Evolutionary conservation across 495 filamentous ascomycete genomes (phyloP).

Genomic region (Neurospora tetrasperma): DNA sequence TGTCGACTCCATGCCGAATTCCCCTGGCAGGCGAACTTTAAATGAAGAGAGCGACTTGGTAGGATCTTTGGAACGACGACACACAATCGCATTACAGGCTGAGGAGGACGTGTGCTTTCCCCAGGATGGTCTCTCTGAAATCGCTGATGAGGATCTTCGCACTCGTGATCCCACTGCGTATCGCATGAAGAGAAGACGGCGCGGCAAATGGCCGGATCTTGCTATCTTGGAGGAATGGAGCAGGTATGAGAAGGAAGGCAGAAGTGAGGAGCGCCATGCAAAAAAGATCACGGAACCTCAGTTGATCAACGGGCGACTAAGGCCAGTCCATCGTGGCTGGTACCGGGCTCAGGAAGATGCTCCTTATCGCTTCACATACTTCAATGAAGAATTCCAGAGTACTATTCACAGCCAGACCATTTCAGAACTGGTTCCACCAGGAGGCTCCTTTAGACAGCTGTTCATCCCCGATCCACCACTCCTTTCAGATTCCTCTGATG

Average conservation of each 20-base stretch:
- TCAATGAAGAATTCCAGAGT: slow-evolving; percentile 90
- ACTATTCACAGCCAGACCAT: slow-evolving; percentile 95
- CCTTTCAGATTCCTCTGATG: slow-evolving; percentile 46
- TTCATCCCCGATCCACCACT: slow-evolving; percentile 53
- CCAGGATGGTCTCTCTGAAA: slow-evolving; percentile 61
- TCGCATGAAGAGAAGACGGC: slow-evolving; percentile 41
- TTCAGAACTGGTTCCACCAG: slow-evolving; percentile 79
- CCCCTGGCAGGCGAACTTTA: slow-evolving; percentile 23
- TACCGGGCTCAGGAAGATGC: slow-evolving; percentile 80
- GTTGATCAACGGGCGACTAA: slow-evolving; percentile 75
- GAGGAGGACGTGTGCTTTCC: slow-evolving; percentile 94
- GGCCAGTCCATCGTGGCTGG: slow-evolving; percentile 63
- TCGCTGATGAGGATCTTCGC: slow-evolving; percentile 63
- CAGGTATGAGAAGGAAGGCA: slow-evolving; percentile 78
- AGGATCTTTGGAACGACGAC: slow-evolving; percentile 29
- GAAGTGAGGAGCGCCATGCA: slow-evolving; percentile 73
- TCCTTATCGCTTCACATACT: slow-evolving; percentile 94
- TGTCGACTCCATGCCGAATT: slow-evolving; percentile 25
- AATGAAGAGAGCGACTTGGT: slow-evolving; percentile 27
- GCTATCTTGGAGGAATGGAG: slow-evolving; percentile 83
- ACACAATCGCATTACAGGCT: slow-evolving; percentile 43
- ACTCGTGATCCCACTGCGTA: slow-evolving; percentile 19
- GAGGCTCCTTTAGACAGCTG: slow-evolving; percentile 69
- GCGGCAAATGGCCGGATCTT: slow-evolving; percentile 49
- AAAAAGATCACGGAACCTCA: slow-evolving; percentile 93